Percentiles rank a stretch among this genome's conserved stretches.
phyloP scores from a whole-genome alignment of 1,284 basidiomycete species.

The Ustilago tritici region DNA sequence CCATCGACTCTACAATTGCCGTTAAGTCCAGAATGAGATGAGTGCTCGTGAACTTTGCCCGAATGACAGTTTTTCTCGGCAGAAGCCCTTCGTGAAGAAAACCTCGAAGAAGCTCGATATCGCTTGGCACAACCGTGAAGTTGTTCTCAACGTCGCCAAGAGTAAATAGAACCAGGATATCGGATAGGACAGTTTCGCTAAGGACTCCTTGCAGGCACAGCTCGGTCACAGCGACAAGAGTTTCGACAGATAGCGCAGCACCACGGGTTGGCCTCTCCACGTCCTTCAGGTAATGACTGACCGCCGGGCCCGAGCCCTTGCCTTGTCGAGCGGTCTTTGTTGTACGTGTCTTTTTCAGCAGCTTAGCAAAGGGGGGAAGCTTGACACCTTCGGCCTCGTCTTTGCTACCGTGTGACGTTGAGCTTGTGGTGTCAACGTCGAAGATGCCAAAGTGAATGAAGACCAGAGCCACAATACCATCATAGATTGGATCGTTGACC shows the following conservation, averaged over 20 bases:
- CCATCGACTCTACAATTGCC: constrained; percentile 12
- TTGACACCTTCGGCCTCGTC: background rate
- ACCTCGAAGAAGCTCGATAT: constrained; percentile 16
- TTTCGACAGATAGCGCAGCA: constrained; percentile 14
- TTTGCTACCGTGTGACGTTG: background rate
- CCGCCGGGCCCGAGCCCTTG: background rate
- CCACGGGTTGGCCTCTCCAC: background rate
- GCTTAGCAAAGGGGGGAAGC: background rate
- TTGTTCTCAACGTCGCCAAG: constrained; percentile 22
- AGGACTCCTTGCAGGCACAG: constrained; percentile 25
- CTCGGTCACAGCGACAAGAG: constrained; percentile 16
- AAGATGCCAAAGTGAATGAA: constrained; percentile 25
- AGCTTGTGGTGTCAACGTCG: background rate
- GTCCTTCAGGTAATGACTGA: background rate
- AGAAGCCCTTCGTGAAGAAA: constrained; percentile 12
- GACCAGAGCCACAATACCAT: constrained; percentile 14
- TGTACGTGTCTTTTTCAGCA: background rate
- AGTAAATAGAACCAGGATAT: constrained; percentile 22
- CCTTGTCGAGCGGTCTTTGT: background rate
- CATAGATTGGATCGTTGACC: constrained; percentile 10
- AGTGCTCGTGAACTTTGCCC: background rate
- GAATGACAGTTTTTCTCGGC: constrained; percentile 5
- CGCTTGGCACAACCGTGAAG: constrained; percentile 2
- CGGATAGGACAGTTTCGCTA: constrained; percentile 1
- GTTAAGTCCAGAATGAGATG: constrained; percentile 8